phyloP scores from a whole-genome alignment of 2,329 filamentous ascomycete species.

The Colletotrichum graminicola region DNA sequence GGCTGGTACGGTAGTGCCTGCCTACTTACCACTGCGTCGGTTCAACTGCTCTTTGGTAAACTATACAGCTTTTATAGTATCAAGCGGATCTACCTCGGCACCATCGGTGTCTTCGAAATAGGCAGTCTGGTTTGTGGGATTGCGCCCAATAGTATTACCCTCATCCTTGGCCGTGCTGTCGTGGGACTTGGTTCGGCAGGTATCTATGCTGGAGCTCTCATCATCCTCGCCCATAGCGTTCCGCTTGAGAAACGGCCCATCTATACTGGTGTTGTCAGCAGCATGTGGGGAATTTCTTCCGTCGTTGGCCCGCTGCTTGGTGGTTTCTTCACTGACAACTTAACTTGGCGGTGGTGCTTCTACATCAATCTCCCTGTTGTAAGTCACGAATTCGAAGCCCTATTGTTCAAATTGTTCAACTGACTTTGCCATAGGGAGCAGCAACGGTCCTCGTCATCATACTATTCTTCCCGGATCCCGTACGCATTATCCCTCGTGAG shows the following conservation, averaged over 20 bases:
- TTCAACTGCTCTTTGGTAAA: constrained; percentile 57
- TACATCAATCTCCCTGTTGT: constrained; percentile 57
- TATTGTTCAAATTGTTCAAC: background rate
- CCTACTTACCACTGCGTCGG: constrained; percentile 55
- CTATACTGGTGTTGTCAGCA: constrained; percentile 55
- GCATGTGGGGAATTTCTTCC: constrained; percentile 61
- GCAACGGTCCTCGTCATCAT: constrained; percentile 51
- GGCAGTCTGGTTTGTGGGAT: constrained; percentile 57
- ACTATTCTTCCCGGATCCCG: constrained; percentile 45
- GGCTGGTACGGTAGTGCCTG: constrained; percentile 64
- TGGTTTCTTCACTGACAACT: constrained; percentile 51
- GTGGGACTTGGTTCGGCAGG: constrained; percentile 58
- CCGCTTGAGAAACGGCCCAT: constrained; percentile 51
- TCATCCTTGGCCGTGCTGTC: constrained; percentile 53
- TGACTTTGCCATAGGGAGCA: constrained; percentile 47
- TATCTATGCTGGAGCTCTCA: constrained; percentile 59
- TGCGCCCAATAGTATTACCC: constrained; percentile 49
- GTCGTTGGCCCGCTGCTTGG: constrained; percentile 52
- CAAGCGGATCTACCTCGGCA: constrained; percentile 55
- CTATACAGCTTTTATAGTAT: constrained; percentile 60
- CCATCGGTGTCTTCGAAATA: constrained; percentile 57
- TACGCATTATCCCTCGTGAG: constrained; percentile 1
- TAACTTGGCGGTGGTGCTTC: constrained; percentile 57
- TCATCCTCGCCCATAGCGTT: constrained; percentile 56
- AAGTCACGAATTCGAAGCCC: constrained; percentile 31